Evolutionary conservation across 345 rosid genomes (phyloP).

Genomic region (Acer campestre): DNA sequence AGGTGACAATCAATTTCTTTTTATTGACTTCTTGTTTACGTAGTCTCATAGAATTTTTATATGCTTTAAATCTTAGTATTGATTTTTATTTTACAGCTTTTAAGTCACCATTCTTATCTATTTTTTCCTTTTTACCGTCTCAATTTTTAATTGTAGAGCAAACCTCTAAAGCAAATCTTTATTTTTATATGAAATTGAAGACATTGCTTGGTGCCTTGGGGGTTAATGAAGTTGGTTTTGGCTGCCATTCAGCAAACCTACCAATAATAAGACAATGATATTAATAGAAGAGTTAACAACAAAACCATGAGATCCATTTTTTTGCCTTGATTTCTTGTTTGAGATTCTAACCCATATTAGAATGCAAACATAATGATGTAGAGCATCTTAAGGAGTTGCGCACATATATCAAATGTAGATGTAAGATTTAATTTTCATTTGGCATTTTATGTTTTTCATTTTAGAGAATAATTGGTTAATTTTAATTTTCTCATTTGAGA

Average conservation of each 20-base stretch:
- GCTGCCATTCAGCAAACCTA: neutral
- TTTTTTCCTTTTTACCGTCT: neutral
- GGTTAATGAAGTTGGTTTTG: neutral
- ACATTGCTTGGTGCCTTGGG: neutral
- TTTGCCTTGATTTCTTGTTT: no score
- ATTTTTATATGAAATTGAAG: neutral
- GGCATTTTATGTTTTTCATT: neutral
- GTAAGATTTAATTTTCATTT: neutral
- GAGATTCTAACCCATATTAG: no score
- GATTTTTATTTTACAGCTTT: no score
- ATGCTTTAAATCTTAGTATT: no score
- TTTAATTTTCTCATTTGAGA: neutral
- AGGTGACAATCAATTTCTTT: neutral
- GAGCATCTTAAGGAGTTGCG: neutral
- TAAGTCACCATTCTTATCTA: neutral
- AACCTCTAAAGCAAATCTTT: neutral
- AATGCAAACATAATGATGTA: neutral
- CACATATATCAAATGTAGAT: neutral
- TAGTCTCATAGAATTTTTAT: neutral
- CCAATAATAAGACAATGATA: neutral
- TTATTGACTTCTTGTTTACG: neutral
- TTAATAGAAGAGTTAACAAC: neutral
- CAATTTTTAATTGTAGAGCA: neutral
- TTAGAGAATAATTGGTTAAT: neutral
- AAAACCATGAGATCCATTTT: no score